Evolutionary conservation across 208 protist genomes (phyloP), one percentile per base, ranked within the genome.

Genomic region (Wallacemonas collosoma): DNA sequence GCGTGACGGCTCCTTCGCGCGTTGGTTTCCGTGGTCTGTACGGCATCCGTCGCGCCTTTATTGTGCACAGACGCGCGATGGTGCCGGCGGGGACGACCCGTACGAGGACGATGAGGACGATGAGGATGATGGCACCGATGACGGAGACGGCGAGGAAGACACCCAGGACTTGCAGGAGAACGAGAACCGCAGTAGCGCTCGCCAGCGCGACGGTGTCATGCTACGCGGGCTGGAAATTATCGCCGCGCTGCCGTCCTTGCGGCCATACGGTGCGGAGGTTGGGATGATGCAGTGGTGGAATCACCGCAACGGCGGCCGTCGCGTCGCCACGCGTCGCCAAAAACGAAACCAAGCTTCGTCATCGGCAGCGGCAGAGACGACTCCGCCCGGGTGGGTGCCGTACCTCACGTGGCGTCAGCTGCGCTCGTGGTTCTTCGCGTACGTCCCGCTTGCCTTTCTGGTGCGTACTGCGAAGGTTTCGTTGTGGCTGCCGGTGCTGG

Each of bases 171-270:
- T 76, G 17, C 79, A 90, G 78, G 82, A 85, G 67, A 77, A 72
- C 62, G 89, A 90, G 70, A 90, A 90, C 72, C 73, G 54, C 76
- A 75, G 76, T 47, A 82, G 79, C 56, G 70, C 65, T 55, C 73
- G 72, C 35, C 73, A 71, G n/a, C 75, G 76, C 8, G 87, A 88
- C 36, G 79, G 80, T 7, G 55, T 90, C 15, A 88, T 93, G 87
- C 65, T 94, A 66, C 81, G 84, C 11, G 89, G 89, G 41, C 74
- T 91, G 54, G 89, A 94, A 66, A 94, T 94, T 51, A 79, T 91
- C 48, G 79, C 79, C 12, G 75, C 80, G 40, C 62, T 91, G 43
- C 86, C 80, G 38, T 83, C 89, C 61, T 82, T 94, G 38, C 89
- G 89, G 0, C 89, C 86, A 11, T 90, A 91, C 66, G 86, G 72